Base-by-base conservation (phyloP, 345 rosid genomes). In the Salix arbutifolia region DNA sequence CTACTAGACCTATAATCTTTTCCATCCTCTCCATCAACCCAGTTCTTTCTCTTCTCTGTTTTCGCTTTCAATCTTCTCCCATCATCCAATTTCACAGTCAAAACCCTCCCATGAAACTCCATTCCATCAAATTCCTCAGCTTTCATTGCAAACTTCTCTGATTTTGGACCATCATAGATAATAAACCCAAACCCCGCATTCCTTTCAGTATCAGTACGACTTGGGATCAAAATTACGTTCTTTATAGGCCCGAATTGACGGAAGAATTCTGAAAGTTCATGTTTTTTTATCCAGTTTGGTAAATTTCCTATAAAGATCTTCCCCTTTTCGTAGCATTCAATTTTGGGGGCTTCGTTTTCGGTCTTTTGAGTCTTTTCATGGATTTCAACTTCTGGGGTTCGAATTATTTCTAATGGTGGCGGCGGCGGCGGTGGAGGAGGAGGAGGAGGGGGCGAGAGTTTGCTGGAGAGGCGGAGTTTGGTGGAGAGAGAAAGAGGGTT, bases 121-220 rank as follows among this genome's bases (percentile, higher is more conserved):
- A 92, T 80, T 19, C 99, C 98, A 30, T 96, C 99, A 30, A 93
- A 92, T 48, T 93, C 98, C 61, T 89, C 95, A 16, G 98, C 99
- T 66, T 92, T 89, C 87, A 83, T 37, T 0, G 98, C 97, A 31
- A 94, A 86, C 46, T 85, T 88, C 80, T 83, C 94, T 0, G 91
- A 86, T 0, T 74, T 58, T 2, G 80, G 76, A 11, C 90, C 89
- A 0, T 81, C 87, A 28, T 89, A 96, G 9, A 96, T 91, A 26
- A 96, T 75, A 71, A 96, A 96, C 62, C 97, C 98, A 14, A 93
- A 96, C 8, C 98, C 99, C 0, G 89, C 89, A 86, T 96, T 96
- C 67, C 89, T 88, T 77, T 89, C 92, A 0, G 81, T 80, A 30
- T 86, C 91, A 35, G 89, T 84, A 79, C 91, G 89, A 5, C 96